phyloP scores from a whole-genome alignment of 163 green algal genomes.

The Prototheca cutis region DNA sequence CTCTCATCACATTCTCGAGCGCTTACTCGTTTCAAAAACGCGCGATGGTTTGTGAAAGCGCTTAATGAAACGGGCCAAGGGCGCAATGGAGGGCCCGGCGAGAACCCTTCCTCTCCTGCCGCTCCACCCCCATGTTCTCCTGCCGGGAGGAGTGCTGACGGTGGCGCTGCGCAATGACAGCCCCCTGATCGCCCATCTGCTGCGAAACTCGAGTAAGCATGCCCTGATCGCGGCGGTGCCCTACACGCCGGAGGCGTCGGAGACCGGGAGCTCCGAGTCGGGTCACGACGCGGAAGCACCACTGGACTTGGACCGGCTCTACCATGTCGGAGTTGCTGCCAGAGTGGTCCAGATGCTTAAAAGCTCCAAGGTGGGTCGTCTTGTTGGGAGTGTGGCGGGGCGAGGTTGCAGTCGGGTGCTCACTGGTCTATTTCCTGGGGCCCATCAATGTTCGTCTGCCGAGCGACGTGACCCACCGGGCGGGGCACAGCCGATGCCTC shows the following conservation, averaged over 20 bases:
- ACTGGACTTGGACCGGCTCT: conserved; percentile 13
- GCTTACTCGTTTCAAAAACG: no score
- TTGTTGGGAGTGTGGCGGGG: no score
- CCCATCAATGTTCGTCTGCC: no score
- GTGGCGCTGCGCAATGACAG: conserved; percentile 8
- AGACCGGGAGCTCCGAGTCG: neutral
- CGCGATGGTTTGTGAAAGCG: no score
- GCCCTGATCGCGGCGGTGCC: conserved; percentile 27
- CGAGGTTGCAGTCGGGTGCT: no score
- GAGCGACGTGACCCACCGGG: no score
- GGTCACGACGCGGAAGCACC: neutral
- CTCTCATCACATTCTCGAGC: no score
- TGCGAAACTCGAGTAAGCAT: conserved; percentile 9
- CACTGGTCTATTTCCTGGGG: no score
- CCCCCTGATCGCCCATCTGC: conserved; percentile 18
- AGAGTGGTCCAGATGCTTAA: conserved; percentile 36
- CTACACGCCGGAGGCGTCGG: neutral
- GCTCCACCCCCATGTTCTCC: conserved; percentile 13
- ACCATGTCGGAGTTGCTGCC: conserved; percentile 29
- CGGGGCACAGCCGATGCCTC: no score
- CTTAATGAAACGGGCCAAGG: neutral
- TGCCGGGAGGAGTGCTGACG: conserved; percentile 11
- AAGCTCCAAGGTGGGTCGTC: conserved; percentile 13
- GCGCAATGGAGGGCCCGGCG: neutral
- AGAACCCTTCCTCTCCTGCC: conserved; percentile 13